Evolutionary conservation across 148 eudicot species (phyloP).

Genomic region (Camellia granthamiana): DNA sequence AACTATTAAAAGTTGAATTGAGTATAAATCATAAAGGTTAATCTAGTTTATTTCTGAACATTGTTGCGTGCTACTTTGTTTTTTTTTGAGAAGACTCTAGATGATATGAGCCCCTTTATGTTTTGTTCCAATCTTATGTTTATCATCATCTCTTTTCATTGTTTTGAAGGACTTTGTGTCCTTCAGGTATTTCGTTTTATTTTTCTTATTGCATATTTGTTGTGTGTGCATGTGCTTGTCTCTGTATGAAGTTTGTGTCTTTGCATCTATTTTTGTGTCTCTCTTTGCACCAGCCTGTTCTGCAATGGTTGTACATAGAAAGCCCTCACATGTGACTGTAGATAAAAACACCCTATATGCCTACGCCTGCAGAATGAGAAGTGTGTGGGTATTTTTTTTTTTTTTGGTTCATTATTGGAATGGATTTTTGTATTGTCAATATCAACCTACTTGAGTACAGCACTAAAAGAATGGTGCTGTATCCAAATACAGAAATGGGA

Average conservation of each 20-base stretch:
- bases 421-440: too few relatives aligned
- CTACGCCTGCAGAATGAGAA: not conserved
- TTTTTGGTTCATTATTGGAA: too few relatives aligned
- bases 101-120: not conserved
- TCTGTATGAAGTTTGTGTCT: not conserved
- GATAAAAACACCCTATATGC: not conserved
- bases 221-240: not conserved
- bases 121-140: not conserved
- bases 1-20: not conserved
- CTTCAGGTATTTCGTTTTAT: not conserved
- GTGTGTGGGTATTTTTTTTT: not conserved
- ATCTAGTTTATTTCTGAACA: conserved; percentile 1
- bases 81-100: not conserved
- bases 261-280: not conserved
- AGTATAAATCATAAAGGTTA: not conserved
- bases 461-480: too few relatives aligned
- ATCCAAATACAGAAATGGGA: too few relatives aligned
- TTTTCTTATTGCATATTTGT: not conserved
- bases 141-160: not conserved
- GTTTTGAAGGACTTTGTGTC: not conserved
- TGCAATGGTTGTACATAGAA: too few relatives aligned
- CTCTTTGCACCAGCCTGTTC: too few relatives aligned
- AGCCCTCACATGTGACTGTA: too few relatives aligned
- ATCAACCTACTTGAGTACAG: not conserved
- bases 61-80: not conserved